phyloP scores from a whole-genome alignment of 2,329 filamentous ascomycete genomes.

The Myotisia sp. region DNA sequence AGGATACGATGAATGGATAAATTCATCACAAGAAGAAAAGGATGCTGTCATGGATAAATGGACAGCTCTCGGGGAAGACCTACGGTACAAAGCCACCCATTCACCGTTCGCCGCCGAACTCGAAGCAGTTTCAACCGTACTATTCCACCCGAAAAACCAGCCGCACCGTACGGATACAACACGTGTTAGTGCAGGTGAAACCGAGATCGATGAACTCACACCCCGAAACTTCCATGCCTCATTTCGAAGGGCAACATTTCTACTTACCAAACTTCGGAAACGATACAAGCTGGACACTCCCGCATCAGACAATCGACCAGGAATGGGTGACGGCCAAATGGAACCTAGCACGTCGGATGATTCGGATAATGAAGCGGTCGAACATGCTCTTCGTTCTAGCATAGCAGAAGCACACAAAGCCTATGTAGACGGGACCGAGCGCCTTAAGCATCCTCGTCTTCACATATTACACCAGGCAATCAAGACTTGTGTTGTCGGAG shows the following conservation, averaged over 20 bases:
- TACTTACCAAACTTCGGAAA: constrained; percentile 4
- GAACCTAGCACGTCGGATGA: constrained; percentile 51
- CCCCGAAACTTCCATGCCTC: constrained; percentile 7
- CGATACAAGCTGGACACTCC: constrained; percentile 17
- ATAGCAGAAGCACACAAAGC: constrained; percentile 42
- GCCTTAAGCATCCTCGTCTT: too few relatives aligned
- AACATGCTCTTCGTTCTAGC: constrained; percentile 59
- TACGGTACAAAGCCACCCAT: constrained; percentile 44
- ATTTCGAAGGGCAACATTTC: constrained; percentile 6
- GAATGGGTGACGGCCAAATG: constrained; percentile 52
- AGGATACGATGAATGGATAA: constrained; percentile 51
- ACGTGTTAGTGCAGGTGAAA: background rate
- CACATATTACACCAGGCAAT: too few relatives aligned
- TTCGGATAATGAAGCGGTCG: constrained; percentile 46
- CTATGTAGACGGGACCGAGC: constrained; percentile 28
- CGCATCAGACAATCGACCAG: constrained; percentile 54
- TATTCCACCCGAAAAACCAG: constrained; percentile 9
- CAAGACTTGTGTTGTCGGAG: constrained; percentile 35
- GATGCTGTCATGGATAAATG: constrained; percentile 52
- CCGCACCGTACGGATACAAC: constrained; percentile 5
- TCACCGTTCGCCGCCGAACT: constrained; percentile 28
- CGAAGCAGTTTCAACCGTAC: constrained; percentile 18
- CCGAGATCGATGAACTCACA: constrained; percentile 6
- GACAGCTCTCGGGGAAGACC: constrained; percentile 45
- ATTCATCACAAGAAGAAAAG: constrained; percentile 44